phyloP scores from a whole-genome alignment of 1,284 basidiomycete species.

The Heterobasidion occidentale region DNA sequence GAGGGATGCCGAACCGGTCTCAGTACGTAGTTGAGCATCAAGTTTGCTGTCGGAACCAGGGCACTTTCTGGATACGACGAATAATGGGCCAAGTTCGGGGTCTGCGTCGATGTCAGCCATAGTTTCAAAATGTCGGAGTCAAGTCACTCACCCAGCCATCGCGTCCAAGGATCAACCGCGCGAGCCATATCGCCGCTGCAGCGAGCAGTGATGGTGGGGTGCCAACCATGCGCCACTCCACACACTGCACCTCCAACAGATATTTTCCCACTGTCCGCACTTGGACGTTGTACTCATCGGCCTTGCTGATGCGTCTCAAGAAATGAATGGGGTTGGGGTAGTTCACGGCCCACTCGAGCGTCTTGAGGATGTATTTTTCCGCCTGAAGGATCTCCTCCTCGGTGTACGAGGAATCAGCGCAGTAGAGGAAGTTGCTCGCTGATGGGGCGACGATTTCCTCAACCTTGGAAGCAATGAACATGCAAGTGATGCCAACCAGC shows the following conservation, averaged over 20 bases:
- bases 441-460: slow-evolving; percentile 95
- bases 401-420: slow-evolving; percentile 84
- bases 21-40: slow-evolving; percentile 91
- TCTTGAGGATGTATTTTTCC: slow-evolving; percentile 89
- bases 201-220: slow-evolving; percentile 83
- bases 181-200: slow-evolving; percentile 90
- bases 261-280: slow-evolving; percentile 91
- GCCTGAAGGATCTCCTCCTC: slow-evolving; percentile 89
- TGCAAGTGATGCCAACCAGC: slow-evolving; percentile 89
- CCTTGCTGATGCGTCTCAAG: slow-evolving; percentile 88
- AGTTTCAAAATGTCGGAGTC: not conserved
- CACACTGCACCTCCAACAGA: slow-evolving; percentile 82
- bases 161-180: slow-evolving; percentile 74
- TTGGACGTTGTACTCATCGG: slow-evolving; percentile 92
- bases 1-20: slow-evolving; percentile 68
- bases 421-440: slow-evolving; percentile 81
- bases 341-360: slow-evolving; percentile 86
- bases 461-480: slow-evolving; percentile 93
- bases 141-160: slow-evolving; percentile 72
- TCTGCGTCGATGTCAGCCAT: slow-evolving; percentile 33
- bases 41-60: slow-evolving; percentile 80
- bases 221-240: slow-evolving; percentile 82
- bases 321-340: slow-evolving; percentile 95
- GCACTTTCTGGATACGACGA: slow-evolving; percentile 84
- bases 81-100: slow-evolving; percentile 86